Conservation (phyloP, 2,329 filamentous ascomycete genomes). For the Apiospora rasikravindrae region DNA sequence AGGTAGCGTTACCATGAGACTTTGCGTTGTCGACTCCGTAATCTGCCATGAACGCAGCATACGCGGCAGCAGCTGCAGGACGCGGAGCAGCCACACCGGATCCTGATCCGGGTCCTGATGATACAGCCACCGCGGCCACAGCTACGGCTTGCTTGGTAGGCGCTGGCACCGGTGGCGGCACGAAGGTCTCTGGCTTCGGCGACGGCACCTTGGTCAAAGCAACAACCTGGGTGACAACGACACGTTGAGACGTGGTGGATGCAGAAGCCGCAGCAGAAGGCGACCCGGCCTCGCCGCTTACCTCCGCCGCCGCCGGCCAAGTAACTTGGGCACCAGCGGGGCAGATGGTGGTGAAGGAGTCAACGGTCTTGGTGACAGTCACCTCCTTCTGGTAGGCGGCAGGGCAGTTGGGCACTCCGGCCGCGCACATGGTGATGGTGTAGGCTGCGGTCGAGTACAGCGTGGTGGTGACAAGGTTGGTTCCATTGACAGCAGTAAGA, state of each 20-base stretch:
- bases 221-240: not conserved
- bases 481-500: not conserved
- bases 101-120: not conserved
- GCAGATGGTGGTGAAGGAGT: constrained; percentile 38
- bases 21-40: not conserved
- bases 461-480: constrained; percentile 27
- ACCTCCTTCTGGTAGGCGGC: constrained; percentile 41
- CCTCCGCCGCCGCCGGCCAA: not conserved
- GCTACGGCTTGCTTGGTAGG: not conserved
- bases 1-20: not conserved
- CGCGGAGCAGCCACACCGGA: not conserved
- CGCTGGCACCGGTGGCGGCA: not conserved
- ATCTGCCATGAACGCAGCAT: not conserved
- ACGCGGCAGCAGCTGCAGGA: not conserved
- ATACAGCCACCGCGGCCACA: not conserved
- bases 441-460: constrained; percentile 32
- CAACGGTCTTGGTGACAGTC: constrained; percentile 38
- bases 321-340: constrained; percentile 22
- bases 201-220: not conserved
- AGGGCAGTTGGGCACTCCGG: constrained; percentile 46
- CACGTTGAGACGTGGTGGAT: not conserved
- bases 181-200: not conserved
- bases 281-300: not conserved
- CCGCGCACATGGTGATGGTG: constrained; percentile 44
- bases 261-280: not conserved